These are phyloP conservation scores for Arthrocladium fulminans DNA, from an alignment of 2,329 filamentous ascomycete genomes.

Conservation along the genomic window DNA sequence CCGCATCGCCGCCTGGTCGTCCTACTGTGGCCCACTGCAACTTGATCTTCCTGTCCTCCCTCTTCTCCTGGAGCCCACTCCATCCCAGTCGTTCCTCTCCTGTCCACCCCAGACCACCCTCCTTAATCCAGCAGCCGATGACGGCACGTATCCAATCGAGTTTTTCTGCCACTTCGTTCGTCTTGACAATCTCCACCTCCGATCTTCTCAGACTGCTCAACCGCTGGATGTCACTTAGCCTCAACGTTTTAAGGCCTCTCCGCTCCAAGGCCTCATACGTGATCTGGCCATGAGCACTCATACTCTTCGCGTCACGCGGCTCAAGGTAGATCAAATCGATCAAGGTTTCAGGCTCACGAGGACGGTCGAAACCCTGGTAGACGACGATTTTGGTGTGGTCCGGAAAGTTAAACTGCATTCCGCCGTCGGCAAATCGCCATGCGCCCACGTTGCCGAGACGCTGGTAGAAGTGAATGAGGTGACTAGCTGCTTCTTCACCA, in stretches of 20 bases:
- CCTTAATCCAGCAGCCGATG: slow-evolving; percentile 27
- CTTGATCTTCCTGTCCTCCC: slow-evolving; percentile 39
- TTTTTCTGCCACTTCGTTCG: slow-evolving; percentile 38
- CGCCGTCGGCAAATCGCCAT: slow-evolving; percentile 43
- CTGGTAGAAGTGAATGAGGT: slow-evolving; percentile 44
- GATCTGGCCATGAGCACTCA: slow-evolving; percentile 34
- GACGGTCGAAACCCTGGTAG: slow-evolving; percentile 23
- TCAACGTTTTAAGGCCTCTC: slow-evolving; percentile 20
- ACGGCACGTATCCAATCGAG: slow-evolving; percentile 37
- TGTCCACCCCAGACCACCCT: slow-evolving; percentile 25
- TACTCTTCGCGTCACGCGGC: slow-evolving; percentile 35
- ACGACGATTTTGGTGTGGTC: slow-evolving; percentile 45
- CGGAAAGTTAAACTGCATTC: slow-evolving; percentile 45
- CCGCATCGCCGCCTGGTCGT: slow-evolving; percentile 37
- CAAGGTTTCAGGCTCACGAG: slow-evolving; percentile 20
- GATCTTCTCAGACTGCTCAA: slow-evolving; percentile 19
- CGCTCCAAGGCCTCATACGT: slow-evolving; percentile 32
- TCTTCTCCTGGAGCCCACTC: slow-evolving; percentile 32
- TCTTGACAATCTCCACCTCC: slow-evolving; percentile 36
- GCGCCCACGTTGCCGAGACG: slow-evolving; percentile 45
- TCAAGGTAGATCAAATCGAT: slow-evolving; percentile 43
- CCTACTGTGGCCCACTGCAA: slow-evolving; percentile 46
- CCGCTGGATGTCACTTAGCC: slow-evolving; percentile 22
- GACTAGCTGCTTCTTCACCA: slow-evolving; percentile 24
- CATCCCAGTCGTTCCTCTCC: slow-evolving; percentile 25